A percentile compares a stretch with the other conserved stretches of the same genome.
These are phyloP conservation scores for Penicillium paradoxum DNA, from an alignment of 495 filamentous ascomycete genomes.

Conservation along the genomic window DNA sequence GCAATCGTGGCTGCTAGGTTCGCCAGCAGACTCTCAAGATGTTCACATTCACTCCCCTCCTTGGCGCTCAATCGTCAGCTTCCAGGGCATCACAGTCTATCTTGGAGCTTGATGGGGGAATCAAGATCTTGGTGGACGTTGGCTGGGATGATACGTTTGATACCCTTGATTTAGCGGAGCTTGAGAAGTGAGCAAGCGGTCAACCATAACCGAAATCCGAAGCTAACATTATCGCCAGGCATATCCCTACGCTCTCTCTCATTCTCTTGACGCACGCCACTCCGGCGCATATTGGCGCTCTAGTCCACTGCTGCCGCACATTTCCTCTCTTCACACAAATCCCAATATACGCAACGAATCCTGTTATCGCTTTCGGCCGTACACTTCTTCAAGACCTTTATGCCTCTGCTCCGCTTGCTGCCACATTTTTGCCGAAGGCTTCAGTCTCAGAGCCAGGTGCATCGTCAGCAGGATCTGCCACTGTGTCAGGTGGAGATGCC, in stretches of 20 bases:
- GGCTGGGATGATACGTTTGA: slow-evolving; percentile 95
- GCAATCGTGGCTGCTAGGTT: background rate
- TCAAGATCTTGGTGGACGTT: slow-evolving; percentile 91
- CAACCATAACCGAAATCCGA: slow-evolving; percentile 6
- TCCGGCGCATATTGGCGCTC: slow-evolving; percentile 82
- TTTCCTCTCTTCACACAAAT: slow-evolving; percentile 88
- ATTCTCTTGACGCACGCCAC: slow-evolving; percentile 95
- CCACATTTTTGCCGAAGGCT: slow-evolving; percentile 66
- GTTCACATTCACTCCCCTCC: slow-evolving; percentile 92
- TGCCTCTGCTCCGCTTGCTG: slow-evolving; percentile 78
- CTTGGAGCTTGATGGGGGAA: slow-evolving; percentile 90
- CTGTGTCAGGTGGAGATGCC: slow-evolving; percentile 17
- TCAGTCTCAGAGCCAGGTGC: slow-evolving; percentile 62
- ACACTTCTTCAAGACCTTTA: slow-evolving; percentile 91
- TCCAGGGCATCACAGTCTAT: slow-evolving; percentile 89
- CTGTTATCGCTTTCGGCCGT: slow-evolving; percentile 87
- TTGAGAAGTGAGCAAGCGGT: slow-evolving; percentile 69
- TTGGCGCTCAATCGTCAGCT: slow-evolving; percentile 76
- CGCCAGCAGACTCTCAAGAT: slow-evolving; percentile 44
- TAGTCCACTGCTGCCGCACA: slow-evolving; percentile 94
- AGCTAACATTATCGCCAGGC: slow-evolving; percentile 44
- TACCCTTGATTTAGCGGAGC: slow-evolving; percentile 67
- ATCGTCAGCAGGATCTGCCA: slow-evolving; percentile 41
- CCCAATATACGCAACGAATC: slow-evolving; percentile 92
- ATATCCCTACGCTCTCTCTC: slow-evolving; percentile 83